Evolutionary conservation across 768 basidiomycete genomes (phyloP).

Genomic region (Mycena albidolilacea): DNA sequence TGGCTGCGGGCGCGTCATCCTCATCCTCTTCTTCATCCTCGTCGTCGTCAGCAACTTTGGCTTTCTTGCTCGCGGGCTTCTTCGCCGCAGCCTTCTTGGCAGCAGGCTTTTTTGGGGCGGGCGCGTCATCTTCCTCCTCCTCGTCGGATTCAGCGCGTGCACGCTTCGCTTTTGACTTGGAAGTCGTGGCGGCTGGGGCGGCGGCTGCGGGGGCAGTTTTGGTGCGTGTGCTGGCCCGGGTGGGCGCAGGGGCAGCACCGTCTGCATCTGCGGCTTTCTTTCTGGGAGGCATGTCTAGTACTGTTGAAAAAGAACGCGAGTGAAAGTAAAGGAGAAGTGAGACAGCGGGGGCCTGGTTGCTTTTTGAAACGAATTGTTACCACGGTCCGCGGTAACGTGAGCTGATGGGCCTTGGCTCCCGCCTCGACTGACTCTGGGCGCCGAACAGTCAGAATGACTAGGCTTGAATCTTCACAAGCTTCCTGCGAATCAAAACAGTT

Average conservation of each 20-base stretch:
- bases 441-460: neutral
- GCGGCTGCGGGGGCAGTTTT: constrained; percentile 46
- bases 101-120: constrained; percentile 42
- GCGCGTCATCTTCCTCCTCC: constrained; percentile 43
- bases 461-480: no score
- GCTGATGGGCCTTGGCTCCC: no score
- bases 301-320: constrained; percentile 15
- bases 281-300: constrained; percentile 60
- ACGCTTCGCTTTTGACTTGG: constrained; percentile 50
- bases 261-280: constrained; percentile 57
- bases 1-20: constrained; percentile 44
- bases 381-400: constrained; percentile 17
- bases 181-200: constrained; percentile 43
- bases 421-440: neutral
- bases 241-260: constrained; percentile 47
- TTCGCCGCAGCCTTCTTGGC: constrained; percentile 39
- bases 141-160: constrained; percentile 47
- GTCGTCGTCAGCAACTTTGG: constrained; percentile 9
- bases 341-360: neutral
- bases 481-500: no score
- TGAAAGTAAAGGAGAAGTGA: constrained; percentile 21
- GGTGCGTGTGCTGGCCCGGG: constrained; percentile 56
- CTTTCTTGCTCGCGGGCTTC: constrained; percentile 42
- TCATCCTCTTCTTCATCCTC: constrained; percentile 37
- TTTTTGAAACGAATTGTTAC: no score